phyloP scores from a whole-genome alignment of 495 filamentous ascomycete genomes.

The Aspergillus conjunctus region DNA sequence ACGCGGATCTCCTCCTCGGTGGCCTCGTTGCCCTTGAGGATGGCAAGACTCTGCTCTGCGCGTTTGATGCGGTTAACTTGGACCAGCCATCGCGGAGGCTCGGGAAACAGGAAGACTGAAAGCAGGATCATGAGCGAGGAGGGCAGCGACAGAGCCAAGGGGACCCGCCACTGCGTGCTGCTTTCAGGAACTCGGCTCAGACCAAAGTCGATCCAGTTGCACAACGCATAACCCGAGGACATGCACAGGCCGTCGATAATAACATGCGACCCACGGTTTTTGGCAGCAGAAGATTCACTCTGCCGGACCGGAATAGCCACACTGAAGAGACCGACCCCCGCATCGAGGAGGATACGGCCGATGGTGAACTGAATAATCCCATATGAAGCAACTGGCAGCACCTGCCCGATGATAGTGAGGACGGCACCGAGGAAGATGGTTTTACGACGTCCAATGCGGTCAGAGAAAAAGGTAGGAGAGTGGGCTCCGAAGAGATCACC shows the following conservation, averaged over 20 bases:
- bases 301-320: slow-evolving; percentile 61
- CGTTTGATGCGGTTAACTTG: slow-evolving; percentile 34
- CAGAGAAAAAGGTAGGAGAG: slow-evolving; percentile 41
- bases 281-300: slow-evolving; percentile 33
- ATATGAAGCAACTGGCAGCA: slow-evolving; percentile 51
- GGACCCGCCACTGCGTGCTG: slow-evolving; percentile 52
- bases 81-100: slow-evolving; percentile 52
- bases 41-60: slow-evolving; percentile 35
- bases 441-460: slow-evolving; percentile 56
- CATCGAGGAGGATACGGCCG: slow-evolving; percentile 57
- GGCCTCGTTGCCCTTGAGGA: slow-evolving; percentile 34
- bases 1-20: slow-evolving; percentile 19
- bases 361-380: slow-evolving; percentile 36
- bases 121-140: slow-evolving; percentile 43
- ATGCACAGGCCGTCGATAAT: slow-evolving; percentile 53
- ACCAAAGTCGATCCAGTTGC: slow-evolving; percentile 67
- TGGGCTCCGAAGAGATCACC: slow-evolving; percentile 48
- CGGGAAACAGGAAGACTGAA: slow-evolving; percentile 56
- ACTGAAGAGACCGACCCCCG: slow-evolving; percentile 61
- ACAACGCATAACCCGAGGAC: slow-evolving; percentile 62
- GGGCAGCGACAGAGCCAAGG: slow-evolving; percentile 49
- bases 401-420: slow-evolving; percentile 52
- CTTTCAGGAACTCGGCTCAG: slow-evolving; percentile 41
- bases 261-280: slow-evolving; percentile 48
- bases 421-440: slow-evolving; percentile 53